Conservation (phyloP, 305 asterid species). For the Ajuga reptans region DNA sequence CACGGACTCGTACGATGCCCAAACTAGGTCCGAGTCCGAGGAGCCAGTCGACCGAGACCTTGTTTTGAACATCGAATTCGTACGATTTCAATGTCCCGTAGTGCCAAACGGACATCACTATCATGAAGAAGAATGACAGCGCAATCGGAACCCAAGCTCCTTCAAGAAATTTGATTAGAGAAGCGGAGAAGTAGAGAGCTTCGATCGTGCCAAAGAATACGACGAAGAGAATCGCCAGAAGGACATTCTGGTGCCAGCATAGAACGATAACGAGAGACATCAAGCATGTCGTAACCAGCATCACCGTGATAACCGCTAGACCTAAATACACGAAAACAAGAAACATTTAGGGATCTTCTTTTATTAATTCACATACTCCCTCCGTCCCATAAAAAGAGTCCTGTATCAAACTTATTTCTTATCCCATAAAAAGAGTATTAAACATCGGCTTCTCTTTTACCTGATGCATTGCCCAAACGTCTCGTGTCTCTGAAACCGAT, state of each 20-base stretch:
- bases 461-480: conserved; percentile 52
- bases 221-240: conserved; percentile 40
- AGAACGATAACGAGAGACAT: conserved; percentile 59
- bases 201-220: conserved; percentile 50
- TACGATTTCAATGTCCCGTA: conserved; percentile 54
- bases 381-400: too few species aligned
- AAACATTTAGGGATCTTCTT: too few species aligned
- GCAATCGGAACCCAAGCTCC: conserved; percentile 70
- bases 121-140: conserved; percentile 42
- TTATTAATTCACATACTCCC: too few species aligned
- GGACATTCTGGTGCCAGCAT: conserved; percentile 49
- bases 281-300: conserved; percentile 67
- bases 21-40: conserved; percentile 40
- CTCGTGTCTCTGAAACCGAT: conserved; percentile 52
- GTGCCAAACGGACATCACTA: conserved; percentile 55
- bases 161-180: conserved; percentile 51
- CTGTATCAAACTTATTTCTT: too few species aligned
- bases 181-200: conserved; percentile 53
- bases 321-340: conserved; percentile 29
- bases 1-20: conserved; percentile 55
- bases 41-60: conserved; percentile 58
- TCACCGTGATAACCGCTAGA: conserved; percentile 59
- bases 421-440: too few species aligned
- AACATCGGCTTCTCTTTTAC: conserved; percentile 20
- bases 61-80: conserved; percentile 54